Base-by-base conservation (phyloP, 202 grass and related monocot genomes). In the Carex sylvatica region DNA sequence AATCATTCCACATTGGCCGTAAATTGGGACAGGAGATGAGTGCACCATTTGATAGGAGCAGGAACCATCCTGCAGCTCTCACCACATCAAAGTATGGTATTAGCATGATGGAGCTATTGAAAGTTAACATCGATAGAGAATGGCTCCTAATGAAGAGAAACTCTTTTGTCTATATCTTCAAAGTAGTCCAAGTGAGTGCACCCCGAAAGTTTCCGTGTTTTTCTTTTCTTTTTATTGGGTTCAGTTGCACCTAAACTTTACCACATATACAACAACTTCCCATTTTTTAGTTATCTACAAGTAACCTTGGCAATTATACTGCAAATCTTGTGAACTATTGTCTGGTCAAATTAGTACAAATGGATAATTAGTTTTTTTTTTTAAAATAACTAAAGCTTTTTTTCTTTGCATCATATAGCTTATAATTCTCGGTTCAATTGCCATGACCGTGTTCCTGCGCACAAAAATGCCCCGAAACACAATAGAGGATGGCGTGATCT, bases 141-240 rank as follows among this genome's bases (percentile, higher is more conserved):
- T 98, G 95, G 95, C 69, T 98, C 24, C 56, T 95, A 47, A 98
- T 98, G 95, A 94, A 93, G 89, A 94, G 95, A 53, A 98, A 98
- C 74, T 98, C 95, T 0, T 98, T 98, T 70, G 92, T 98, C 54
- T 98, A 98, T 78, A 98, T 98, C 65, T 98, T 98, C 75, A 98
- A 98, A 91, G 40, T 93, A 74, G 87, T 93, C 65, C 92, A 95
- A 85, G 95, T 95, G 82, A 67, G 89, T 30, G 79, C 26, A 42
- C 65, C 65, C 40, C 9, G 35, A 69, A 69, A 18, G 35, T 19
- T 69, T 42, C 33, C 0, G 3, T 15, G 4, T 65, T 65, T 0
- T 6, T 38, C 7, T 14, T 40, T 42, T 69, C 4, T 35, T 66
- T 10, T 31, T 24, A 9, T 24, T 24, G 20, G 12, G 5, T 68